These are phyloP conservation scores for Hypomontagnella monticulosa DNA, from an alignment of 495 filamentous ascomycete species.

Conservation along the genomic window DNA sequence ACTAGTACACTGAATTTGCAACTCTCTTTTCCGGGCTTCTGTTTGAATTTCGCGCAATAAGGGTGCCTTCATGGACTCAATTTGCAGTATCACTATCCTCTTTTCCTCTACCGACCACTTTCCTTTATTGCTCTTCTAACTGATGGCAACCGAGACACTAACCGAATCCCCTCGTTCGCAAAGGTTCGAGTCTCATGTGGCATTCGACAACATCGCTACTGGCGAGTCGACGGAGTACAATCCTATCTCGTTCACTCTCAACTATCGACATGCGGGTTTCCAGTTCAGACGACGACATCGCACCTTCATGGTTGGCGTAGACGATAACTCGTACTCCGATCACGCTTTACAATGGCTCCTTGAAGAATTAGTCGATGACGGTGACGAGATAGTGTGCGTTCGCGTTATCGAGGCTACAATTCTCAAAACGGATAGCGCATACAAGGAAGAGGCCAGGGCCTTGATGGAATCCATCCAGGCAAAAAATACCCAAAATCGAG, in stretches of 20 bases:
- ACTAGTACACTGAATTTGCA: conserved; percentile 17
- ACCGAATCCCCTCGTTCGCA: conserved; percentile 49
- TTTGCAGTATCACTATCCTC: conserved; percentile 15
- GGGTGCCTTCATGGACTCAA: conserved; percentile 13
- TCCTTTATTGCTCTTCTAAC: conserved; percentile 6
- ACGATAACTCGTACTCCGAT: conserved; percentile 95
- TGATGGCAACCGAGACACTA: conserved; percentile 56
- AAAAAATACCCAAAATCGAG: conserved; percentile 85
- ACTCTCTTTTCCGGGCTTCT: neutral
- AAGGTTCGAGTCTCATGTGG: conserved; percentile 75
- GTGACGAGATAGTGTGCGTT: conserved; percentile 95
- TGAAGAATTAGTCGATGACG: conserved; percentile 94
- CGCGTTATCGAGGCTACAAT: conserved; percentile 88
- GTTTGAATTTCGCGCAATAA: conserved; percentile 34
- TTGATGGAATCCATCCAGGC: conserved; percentile 80
- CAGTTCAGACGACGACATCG: conserved; percentile 82
- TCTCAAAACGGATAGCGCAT: conserved; percentile 77
- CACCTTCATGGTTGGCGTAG: conserved; percentile 92
- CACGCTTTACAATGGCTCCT: conserved; percentile 95
- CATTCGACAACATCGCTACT: conserved; percentile 89
- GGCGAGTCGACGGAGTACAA: conserved; percentile 75
- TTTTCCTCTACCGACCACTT: conserved; percentile 1
- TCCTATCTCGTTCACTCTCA: conserved; percentile 84
- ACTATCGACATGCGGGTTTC: conserved; percentile 90
- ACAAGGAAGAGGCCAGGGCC: conserved; percentile 80